Conservation (phyloP, 345 rosid species). For the Acer campestre region DNA sequence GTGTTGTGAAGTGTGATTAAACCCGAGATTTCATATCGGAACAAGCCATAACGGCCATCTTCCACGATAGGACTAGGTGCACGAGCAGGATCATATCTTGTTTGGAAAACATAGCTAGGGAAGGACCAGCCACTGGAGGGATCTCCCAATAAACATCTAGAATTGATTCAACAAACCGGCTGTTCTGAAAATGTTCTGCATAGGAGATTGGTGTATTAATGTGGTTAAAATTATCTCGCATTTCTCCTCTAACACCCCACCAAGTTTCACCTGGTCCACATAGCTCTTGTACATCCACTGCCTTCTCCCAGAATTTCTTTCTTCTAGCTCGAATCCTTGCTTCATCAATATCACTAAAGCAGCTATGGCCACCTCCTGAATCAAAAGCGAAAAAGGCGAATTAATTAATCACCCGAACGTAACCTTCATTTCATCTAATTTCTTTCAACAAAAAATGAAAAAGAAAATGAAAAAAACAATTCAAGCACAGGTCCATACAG, state of each 20-base stretch:
- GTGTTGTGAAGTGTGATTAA: too few relatives aligned
- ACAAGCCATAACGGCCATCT: conserved; percentile 80
- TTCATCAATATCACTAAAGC: conserved; percentile 91
- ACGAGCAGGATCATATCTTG: conserved; percentile 91
- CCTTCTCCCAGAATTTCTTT: conserved; percentile 95
- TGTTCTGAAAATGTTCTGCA: conserved; percentile 79
- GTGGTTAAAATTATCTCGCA: conserved; percentile 92
- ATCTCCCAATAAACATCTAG: conserved; percentile 94
- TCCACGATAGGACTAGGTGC: conserved; percentile 73
- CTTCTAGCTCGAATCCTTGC: conserved; percentile 78
- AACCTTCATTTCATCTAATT: neutral
- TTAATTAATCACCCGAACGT: neutral
- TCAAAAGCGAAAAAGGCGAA: neutral
- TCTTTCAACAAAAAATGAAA: neutral
- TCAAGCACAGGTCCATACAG: neutral
- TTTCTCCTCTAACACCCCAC: conserved; percentile 98
- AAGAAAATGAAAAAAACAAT: neutral
- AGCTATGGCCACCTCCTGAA: conserved; percentile 98
- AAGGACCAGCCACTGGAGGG: conserved; percentile 97
- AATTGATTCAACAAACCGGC: conserved; percentile 79
- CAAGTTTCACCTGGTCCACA: conserved; percentile 83
- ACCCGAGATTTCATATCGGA: too few relatives aligned
- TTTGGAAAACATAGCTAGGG: conserved; percentile 90
- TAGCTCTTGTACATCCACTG: conserved; percentile 76
- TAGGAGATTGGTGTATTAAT: conserved; percentile 64